These are phyloP conservation scores for Claviceps sp. DNA, from an alignment of 2,329 filamentous ascomycete species.

Conservation along the genomic window DNA sequence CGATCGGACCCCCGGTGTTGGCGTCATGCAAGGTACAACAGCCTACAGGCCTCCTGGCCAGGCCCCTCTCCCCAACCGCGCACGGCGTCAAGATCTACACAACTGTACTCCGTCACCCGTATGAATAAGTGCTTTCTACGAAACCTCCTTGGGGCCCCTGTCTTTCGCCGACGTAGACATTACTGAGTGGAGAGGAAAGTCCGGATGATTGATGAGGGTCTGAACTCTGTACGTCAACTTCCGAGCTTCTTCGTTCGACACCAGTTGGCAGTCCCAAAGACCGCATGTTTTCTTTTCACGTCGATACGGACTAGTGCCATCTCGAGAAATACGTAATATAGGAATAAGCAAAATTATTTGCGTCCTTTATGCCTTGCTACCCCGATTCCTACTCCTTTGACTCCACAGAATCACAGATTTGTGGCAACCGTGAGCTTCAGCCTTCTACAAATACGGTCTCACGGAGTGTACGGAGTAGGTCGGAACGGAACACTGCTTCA, in stretches of 20 bases:
- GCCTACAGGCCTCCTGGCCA: background rate
- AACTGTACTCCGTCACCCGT: too few species aligned
- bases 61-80: background rate
- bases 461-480: background rate
- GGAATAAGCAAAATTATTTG: too few species aligned
- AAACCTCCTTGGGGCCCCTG: background rate
- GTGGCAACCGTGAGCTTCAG: background rate
- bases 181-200: background rate
- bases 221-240: background rate
- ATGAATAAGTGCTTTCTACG: background rate
- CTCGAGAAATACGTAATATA: too few species aligned
- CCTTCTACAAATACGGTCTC: too few species aligned
- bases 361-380: background rate
- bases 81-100: background rate
- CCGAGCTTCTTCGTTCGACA: background rate
- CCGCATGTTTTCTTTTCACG: background rate
- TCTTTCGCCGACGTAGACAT: background rate
- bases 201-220: background rate
- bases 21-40: slow-evolving; percentile 1
- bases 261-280: background rate
- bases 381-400: background rate
- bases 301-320: background rate
- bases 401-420: too few species aligned
- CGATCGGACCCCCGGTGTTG: background rate
- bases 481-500: background rate